Base-by-base conservation (phyloP, 2,329 filamentous ascomycete species). In the Acrocalymma vagum region DNA sequence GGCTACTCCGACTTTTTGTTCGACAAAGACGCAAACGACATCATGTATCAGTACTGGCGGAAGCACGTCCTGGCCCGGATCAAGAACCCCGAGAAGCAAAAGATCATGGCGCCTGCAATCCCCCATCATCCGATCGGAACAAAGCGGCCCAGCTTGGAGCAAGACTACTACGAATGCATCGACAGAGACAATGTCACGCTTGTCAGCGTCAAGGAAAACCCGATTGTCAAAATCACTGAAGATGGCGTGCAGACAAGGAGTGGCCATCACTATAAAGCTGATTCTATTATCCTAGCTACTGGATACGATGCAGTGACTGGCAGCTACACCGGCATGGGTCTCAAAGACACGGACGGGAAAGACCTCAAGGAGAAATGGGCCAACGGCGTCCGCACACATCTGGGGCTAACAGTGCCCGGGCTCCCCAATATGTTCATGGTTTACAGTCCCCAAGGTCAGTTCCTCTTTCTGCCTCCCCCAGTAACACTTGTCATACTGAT, bases 361-460 rank as follows among this genome's bases (percentile, higher is more conserved):
- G 41, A 49, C 9, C 27, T 63, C 4, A 29, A 25, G 27, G 55
- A 68, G 22, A 50, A 60, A 37, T 70, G 65, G 68, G 58, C 54
- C 29, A 45, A 63, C 21, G 59, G 66, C 23, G 48, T 53, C 6
- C 48, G 53, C 25, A 69, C 65, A 0, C 60, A 58, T 9, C 53
- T 70, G 38, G 69, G 68, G 11, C 66, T 67, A 38, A 64, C 63
- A n/a, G 48, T 48, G 24, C 40, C 48, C 11, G 55, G 55, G 11
- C 60, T 52, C 35, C 59, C 59, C 3, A 71, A 71, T 42, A 38
- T 57, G 38, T 53, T 57, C 32, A 62, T 65, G 47, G 48, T 70
- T 6, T 72, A 72, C 48, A 69, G 68, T 6, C 62, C 70, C 4
- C 70, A 72, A 29, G 71, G 64, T 3, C 69, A 69, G 1, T 72